These are phyloP conservation scores for Globisporangium takayamanum DNA, from an alignment of 352 stramenopile species.

Conservation along the genomic window DNA sequence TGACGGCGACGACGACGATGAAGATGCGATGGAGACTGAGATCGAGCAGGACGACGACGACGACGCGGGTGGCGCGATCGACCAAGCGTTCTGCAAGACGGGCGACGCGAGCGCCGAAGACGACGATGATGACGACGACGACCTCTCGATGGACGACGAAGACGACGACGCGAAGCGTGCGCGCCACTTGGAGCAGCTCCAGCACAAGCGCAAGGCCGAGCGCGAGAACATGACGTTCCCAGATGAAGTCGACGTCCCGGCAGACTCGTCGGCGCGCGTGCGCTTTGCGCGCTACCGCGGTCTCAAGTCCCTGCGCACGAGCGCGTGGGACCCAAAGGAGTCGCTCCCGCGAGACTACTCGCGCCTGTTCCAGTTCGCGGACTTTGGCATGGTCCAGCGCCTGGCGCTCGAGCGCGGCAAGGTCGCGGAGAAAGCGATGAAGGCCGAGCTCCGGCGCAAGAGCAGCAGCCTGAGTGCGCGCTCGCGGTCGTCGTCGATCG, in stretches of 20 bases:
- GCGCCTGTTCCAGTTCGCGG: constrained; percentile 95
- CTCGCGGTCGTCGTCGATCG: constrained; percentile 52
- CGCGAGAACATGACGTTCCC: constrained; percentile 93
- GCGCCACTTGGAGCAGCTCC: constrained; percentile 34
- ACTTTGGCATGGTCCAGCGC: constrained; percentile 93
- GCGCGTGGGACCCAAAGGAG: constrained; percentile 97
- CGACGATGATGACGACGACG: constrained; percentile 56
- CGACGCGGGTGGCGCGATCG: constrained; percentile 33
- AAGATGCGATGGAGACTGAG: constrained; percentile 43
- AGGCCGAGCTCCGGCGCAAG: constrained; percentile 57
- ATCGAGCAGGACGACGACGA: constrained; percentile 36
- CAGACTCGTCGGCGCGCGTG: constrained; percentile 50
- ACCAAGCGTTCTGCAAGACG: constrained; percentile 81
- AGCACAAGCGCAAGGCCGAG: constrained; percentile 86
- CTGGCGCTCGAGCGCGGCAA: constrained; percentile 83
- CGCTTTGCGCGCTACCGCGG: constrained; percentile 91
- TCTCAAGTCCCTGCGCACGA: constrained; percentile 95
- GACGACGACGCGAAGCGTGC: constrained; percentile 42
- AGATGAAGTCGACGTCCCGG: constrained; percentile 89
- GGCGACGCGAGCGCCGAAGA: constrained; percentile 43
- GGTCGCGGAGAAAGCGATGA: constrained; percentile 63
- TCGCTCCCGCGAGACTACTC: constrained; percentile 96
- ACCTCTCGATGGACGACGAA: constrained; percentile 74
- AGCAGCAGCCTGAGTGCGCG: constrained; percentile 21
- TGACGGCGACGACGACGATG: constrained; percentile 55